Evolutionary conservation across 1,284 basidiomycete genomes (phyloP).

Genomic region (Tilletia horrida): DNA sequence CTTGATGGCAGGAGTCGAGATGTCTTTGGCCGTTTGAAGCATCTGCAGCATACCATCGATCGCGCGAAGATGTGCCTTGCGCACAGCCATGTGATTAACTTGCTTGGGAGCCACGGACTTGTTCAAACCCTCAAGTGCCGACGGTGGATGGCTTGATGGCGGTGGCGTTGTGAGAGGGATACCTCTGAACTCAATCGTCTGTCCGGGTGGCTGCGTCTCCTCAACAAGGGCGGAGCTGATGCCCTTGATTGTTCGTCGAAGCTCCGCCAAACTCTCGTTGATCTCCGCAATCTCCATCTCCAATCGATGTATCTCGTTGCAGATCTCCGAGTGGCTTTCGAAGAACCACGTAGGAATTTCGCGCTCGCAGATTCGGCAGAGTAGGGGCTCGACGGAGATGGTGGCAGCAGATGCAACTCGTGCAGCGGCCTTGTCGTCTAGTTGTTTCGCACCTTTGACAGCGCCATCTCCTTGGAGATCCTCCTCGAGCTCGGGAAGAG

Average conservation of each 20-base stretch:
- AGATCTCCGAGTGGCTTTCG: constrained; percentile 99
- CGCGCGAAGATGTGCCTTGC: constrained; percentile 61
- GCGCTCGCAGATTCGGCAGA: constrained; percentile 97
- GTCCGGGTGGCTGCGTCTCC: constrained; percentile 22
- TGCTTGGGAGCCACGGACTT: constrained; percentile 41
- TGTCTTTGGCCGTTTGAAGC: constrained; percentile 72
- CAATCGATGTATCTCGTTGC: constrained; percentile 89
- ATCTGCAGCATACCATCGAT: constrained; percentile 82
- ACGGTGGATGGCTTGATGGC: constrained; percentile 51
- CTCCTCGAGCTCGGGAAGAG: constrained; percentile 43
- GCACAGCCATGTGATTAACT: constrained; percentile 34
- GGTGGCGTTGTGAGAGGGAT: constrained; percentile 60
- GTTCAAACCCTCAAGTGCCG: constrained; percentile 47
- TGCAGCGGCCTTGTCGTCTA: constrained; percentile 10
- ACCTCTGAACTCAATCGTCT: constrained; percentile 75
- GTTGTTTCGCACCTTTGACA: constrained; percentile 5
- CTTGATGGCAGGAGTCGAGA: constrained; percentile 82
- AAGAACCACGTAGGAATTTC: constrained; percentile 99
- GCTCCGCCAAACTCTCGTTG: constrained; percentile 85
- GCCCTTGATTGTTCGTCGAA: constrained; percentile 66
- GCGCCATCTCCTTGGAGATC: constrained; percentile 26
- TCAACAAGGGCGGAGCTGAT: constrained; percentile 38
- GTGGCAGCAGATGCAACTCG: constrained; percentile 38
- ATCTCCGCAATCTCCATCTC: constrained; percentile 91
- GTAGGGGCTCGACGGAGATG: constrained; percentile 67